Conservation (phyloP, 768 basidiomycete genomes). For the Strobilomyces confusus region DNA sequence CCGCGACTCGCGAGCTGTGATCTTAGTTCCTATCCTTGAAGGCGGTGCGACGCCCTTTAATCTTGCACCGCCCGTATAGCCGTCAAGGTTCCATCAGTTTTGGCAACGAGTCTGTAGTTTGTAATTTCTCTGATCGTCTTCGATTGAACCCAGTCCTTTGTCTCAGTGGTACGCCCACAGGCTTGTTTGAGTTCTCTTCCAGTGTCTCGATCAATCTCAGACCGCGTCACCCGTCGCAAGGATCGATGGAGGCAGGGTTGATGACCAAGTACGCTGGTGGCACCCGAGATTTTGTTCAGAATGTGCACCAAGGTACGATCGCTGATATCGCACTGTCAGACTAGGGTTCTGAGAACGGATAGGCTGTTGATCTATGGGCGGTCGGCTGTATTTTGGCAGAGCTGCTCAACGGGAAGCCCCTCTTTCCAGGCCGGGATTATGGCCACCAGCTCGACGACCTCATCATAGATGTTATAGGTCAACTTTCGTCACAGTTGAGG, state of each 20-base stretch:
- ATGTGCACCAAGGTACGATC: slow-evolving; percentile 67
- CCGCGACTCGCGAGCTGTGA: background rate
- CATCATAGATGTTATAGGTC: slow-evolving; percentile 84
- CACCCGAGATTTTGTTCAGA: slow-evolving; percentile 91
- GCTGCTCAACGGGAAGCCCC: slow-evolving; percentile 72
- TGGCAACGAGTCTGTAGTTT: background rate
- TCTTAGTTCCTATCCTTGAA: slow-evolving; percentile 11
- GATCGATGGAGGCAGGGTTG: slow-evolving; percentile 59
- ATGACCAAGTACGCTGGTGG: slow-evolving; percentile 90
- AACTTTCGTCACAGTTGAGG: background rate
- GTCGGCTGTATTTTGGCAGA: slow-evolving; percentile 78
- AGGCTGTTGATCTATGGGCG: slow-evolving; percentile 75
- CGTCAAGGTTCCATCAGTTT: slow-evolving; percentile 15
- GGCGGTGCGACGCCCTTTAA: slow-evolving; percentile 4
- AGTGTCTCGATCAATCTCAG: background rate
- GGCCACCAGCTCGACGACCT: slow-evolving; percentile 83
- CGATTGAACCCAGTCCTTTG: background rate
- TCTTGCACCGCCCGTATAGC: slow-evolving; percentile 4
- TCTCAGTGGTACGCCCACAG: background rate
- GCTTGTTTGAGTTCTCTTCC: background rate
- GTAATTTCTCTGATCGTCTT: background rate
- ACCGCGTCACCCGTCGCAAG: no score
- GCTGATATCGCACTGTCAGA: slow-evolving; percentile 4
- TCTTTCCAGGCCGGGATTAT: slow-evolving; percentile 87
- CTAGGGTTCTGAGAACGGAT: slow-evolving; percentile 4